These are phyloP conservation scores for Rhodotorula babjevae DNA, from an alignment of 768 basidiomycete species.

Conservation along the genomic window DNA sequence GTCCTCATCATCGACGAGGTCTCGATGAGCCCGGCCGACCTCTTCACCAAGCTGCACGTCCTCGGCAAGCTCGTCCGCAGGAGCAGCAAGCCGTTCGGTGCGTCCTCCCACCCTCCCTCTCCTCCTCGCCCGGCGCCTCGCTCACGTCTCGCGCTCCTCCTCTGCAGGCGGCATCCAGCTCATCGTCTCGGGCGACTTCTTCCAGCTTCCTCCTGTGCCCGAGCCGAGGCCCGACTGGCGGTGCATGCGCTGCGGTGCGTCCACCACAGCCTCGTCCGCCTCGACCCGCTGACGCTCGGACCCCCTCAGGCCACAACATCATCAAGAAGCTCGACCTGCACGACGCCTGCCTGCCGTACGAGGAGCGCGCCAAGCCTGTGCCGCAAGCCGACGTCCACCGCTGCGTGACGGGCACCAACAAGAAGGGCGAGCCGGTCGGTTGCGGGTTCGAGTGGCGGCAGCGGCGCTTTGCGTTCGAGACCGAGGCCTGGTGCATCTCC, in stretches of 20 bases:
- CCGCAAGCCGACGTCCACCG: neutral
- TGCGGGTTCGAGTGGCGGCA: conserved; percentile 21
- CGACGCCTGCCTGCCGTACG: conserved; percentile 22
- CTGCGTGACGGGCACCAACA: conserved; percentile 6
- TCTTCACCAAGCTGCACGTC: conserved; percentile 47
- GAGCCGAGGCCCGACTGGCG: conserved; percentile 21
- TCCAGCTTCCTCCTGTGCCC: conserved; percentile 49
- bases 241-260: conserved; percentile 26
- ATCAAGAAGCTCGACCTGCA: conserved; percentile 5
- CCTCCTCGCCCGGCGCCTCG: neutral
- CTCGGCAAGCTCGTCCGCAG: conserved; percentile 45
- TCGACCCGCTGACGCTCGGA: too few relatives aligned
- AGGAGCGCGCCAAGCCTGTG: conserved; percentile 9
- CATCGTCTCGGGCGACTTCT: conserved; percentile 50
- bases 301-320: conserved; percentile 6
- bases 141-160: neutral
- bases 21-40: conserved; percentile 47
- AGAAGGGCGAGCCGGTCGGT: conserved; percentile 3
- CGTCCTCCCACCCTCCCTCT: neutral
- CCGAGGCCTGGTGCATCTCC: conserved; percentile 42
- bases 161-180: conserved; percentile 32
- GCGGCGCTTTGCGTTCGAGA: conserved; percentile 46
- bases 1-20: conserved; percentile 45
- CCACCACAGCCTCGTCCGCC: too few relatives aligned
- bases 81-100: conserved; percentile 46